phyloP scores from a whole-genome alignment of 1,139 yeast genomes.

The Ashbya aceris region DNA sequence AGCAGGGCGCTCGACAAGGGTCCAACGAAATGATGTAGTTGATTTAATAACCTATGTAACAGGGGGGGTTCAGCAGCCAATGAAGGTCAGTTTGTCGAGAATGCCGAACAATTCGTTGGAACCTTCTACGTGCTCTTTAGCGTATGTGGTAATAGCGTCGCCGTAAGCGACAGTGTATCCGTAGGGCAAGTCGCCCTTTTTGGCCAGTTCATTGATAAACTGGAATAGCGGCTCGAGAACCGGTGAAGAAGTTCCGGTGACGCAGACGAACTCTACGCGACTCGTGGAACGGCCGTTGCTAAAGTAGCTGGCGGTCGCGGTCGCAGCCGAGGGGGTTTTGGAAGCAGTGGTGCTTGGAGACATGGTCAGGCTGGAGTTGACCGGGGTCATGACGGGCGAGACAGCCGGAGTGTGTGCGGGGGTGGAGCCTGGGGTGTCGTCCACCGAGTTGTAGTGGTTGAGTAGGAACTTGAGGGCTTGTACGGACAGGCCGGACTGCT shows the following conservation, averaged over 20 bases:
- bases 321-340: background rate
- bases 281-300: constrained; percentile 15
- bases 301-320: constrained; percentile 6
- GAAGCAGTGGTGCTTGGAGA: constrained; percentile 5
- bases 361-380: constrained; percentile 5
- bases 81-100: constrained; percentile 22
- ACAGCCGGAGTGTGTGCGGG: constrained; percentile 4
- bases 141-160: constrained; percentile 42
- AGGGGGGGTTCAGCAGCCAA: no score
- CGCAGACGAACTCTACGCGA: constrained; percentile 33
- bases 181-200: constrained; percentile 32
- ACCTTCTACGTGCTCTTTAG: constrained; percentile 65
- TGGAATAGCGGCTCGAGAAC: constrained; percentile 64
- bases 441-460: constrained; percentile 23
- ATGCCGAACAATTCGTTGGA: constrained; percentile 63
- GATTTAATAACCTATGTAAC: no score
- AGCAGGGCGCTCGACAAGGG: no score
- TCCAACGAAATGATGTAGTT: no score
- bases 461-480: constrained; percentile 43
- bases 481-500: constrained; percentile 43
- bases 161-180: constrained; percentile 62
- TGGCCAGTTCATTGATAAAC: constrained; percentile 41
- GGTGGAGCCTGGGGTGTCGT: constrained; percentile 11
- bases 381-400: constrained; percentile 8
- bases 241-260: constrained; percentile 63